Percentiles rank a stretch among this genome's conserved stretches.
phyloP scores from a whole-genome alignment of 2,329 filamentous ascomycete species.

The Alternaria sp. region DNA sequence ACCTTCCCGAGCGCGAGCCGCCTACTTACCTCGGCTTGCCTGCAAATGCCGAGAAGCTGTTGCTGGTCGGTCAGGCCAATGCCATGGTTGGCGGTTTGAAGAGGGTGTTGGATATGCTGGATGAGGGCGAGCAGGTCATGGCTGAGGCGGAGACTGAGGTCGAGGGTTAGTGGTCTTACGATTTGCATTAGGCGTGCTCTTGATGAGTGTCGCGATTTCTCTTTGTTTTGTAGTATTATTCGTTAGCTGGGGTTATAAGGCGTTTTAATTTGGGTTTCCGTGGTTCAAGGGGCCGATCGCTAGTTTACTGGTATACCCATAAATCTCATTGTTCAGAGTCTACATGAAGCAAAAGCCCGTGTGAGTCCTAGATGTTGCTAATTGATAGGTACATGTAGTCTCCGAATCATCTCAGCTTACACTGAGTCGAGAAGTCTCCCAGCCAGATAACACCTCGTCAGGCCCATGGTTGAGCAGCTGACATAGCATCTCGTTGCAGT shows the following conservation, averaged over 20 bases:
- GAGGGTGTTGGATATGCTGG: conserved; percentile 83
- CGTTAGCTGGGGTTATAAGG: not conserved
- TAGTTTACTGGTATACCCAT: not conserved
- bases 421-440: not conserved
- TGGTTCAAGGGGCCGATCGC: not conserved
- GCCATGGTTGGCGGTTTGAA: conserved; percentile 84
- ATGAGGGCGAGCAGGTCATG: conserved; percentile 93
- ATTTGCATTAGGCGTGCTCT: not conserved
- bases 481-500: not conserved
- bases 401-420: not conserved
- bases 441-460: not conserved
- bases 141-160: conserved; percentile 58
- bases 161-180: not conserved
- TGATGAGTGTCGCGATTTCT: not conserved
- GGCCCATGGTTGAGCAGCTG: not conserved
- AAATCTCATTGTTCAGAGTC: not conserved
- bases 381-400: not conserved
- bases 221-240: not conserved
- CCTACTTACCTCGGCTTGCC: conserved; percentile 93
- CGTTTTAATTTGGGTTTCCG: not conserved
- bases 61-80: conserved; percentile 85
- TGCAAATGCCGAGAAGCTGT: conserved; percentile 93
- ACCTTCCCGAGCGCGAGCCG: conserved; percentile 90
- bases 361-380: not conserved
- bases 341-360: not conserved